These are phyloP conservation scores for Stemphylium lycopersici DNA, from an alignment of 2,329 filamentous ascomycete genomes.

Conservation along the genomic window DNA sequence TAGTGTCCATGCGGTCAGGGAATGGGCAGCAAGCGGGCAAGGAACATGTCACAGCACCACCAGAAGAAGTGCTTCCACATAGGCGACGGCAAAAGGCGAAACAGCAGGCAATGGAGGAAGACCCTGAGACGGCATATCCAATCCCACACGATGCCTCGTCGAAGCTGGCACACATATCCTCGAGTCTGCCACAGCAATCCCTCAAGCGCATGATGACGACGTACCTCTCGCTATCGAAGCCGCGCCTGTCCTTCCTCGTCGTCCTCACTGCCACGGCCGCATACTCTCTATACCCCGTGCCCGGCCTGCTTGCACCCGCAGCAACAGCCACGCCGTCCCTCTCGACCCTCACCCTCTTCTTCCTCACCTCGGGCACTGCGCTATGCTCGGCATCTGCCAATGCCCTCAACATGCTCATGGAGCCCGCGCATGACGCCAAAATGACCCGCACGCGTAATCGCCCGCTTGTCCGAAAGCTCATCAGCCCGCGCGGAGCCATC, in stretches of 20 bases:
- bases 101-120: slow-evolving; percentile 21
- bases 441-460: slow-evolving; percentile 94
- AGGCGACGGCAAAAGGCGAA: slow-evolving; percentile 41
- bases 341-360: slow-evolving; percentile 87
- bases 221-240: slow-evolving; percentile 92
- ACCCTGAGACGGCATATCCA: slow-evolving; percentile 38
- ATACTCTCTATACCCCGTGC: slow-evolving; percentile 92
- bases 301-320: slow-evolving; percentile 77
- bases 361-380: slow-evolving; percentile 87
- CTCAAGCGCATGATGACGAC: slow-evolving; percentile 73
- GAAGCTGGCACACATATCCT: slow-evolving; percentile 63
- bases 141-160: slow-evolving; percentile 66
- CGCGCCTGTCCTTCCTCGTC: slow-evolving; percentile 87
- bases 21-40: slow-evolving; percentile 14
- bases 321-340: slow-evolving; percentile 75
- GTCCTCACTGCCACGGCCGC: slow-evolving; percentile 88
- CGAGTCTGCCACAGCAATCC: slow-evolving; percentile 61
- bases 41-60: slow-evolving; percentile 12
- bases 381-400: slow-evolving; percentile 92
- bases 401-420: slow-evolving; percentile 95
- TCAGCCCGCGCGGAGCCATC: slow-evolving; percentile 73
- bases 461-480: slow-evolving; percentile 81
- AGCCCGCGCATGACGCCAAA: slow-evolving; percentile 84
- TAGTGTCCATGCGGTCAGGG: slow-evolving; percentile 21
- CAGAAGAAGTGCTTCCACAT: slow-evolving; percentile 43